Conservation (phyloP, 768 basidiomycete genomes). For the Lactarius quietus region DNA sequence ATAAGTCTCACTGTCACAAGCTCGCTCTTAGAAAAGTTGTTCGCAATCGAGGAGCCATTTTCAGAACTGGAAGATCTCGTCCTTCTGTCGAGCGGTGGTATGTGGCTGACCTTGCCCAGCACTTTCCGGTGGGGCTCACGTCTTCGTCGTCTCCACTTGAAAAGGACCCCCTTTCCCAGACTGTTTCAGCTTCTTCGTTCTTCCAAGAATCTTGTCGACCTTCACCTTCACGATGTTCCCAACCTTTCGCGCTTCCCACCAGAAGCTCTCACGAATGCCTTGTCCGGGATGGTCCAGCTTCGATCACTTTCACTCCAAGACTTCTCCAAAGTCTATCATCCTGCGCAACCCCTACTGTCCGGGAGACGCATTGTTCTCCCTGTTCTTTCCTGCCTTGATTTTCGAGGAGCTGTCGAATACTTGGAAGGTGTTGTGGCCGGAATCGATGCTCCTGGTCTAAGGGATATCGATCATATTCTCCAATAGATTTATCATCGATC, state of each 20-base stretch:
- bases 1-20: background rate
- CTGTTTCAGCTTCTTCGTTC: background rate
- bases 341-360: no score
- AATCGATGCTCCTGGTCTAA: background rate
- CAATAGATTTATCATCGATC: background rate
- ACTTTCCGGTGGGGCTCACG: background rate
- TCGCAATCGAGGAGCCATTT: background rate
- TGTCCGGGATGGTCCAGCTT: background rate
- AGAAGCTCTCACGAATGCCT: background rate
- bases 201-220: background rate
- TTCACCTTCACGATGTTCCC: background rate
- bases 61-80: background rate
- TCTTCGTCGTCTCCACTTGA: background rate
- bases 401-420: background rate
- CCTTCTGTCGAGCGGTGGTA: background rate
- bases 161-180: background rate
- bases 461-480: background rate
- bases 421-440: background rate
- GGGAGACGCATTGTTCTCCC: background rate
- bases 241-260: background rate
- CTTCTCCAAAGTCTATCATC: background rate
- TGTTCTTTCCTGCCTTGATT: background rate
- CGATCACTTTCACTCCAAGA: background rate
- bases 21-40: background rate
- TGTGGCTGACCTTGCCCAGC: background rate